phyloP scores from a whole-genome alignment of 2,329 filamentous ascomycete genomes.

The Penicillium sp. region DNA sequence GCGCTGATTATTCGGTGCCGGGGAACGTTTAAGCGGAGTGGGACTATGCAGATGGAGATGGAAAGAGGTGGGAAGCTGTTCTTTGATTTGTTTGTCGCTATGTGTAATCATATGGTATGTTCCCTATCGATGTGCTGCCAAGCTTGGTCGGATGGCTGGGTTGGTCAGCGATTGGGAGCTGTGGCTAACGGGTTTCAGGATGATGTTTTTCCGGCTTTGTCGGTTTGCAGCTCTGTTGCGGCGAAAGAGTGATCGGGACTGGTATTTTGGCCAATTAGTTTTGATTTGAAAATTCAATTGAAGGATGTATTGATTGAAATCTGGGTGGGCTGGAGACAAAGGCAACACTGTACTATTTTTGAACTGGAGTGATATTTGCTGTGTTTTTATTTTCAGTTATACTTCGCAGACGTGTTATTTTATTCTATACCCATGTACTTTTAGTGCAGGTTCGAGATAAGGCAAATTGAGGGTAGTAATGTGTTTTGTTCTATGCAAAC shows the following conservation, averaged over 20 bases:
- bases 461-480: neutral
- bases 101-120: conserved; percentile 84
- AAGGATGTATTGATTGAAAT: neutral
- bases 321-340: neutral
- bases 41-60: conserved; percentile 96
- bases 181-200: conserved; percentile 21
- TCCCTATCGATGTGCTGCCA: neutral
- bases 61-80: conserved; percentile 81
- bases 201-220: conserved; percentile 21
- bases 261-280: neutral
- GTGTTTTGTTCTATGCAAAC: neutral
- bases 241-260: neutral
- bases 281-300: neutral
- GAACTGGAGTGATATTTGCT: neutral
- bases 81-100: conserved; percentile 89
- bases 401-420: neutral
- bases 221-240: conserved; percentile 17
- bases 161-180: neutral
- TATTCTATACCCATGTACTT: neutral
- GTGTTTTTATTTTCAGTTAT: neutral
- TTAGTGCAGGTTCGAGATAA: neutral
- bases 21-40: conserved; percentile 86
- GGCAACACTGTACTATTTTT: neutral
- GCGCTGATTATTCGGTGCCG: conserved; percentile 88
- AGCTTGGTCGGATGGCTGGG: neutral